Evolutionary conservation across 2,329 filamentous ascomycete species (phyloP).

Genomic region (Lecanicillium sp.): DNA sequence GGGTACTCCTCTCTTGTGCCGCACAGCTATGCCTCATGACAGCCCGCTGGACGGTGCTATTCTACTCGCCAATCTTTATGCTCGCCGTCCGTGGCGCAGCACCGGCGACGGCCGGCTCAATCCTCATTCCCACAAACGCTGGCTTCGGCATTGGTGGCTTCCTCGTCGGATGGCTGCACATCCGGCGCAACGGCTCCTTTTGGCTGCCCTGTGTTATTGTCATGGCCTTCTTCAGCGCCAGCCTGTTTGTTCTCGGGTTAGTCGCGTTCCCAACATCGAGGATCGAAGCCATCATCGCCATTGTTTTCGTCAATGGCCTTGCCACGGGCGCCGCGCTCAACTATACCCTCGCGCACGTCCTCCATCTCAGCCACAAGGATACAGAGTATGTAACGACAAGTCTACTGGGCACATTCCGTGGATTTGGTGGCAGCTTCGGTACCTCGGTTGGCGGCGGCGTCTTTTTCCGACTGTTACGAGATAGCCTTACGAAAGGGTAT

Average conservation of each 20-base stretch:
- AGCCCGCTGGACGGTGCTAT: conserved; percentile 71
- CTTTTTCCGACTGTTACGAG: conserved; percentile 56
- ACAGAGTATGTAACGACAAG: conserved; percentile 71
- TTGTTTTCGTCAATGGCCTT: conserved; percentile 64
- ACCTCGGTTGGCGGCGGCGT: conserved; percentile 72
- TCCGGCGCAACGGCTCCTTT: conserved; percentile 65
- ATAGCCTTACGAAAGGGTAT: conserved; percentile 51
- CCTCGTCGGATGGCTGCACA: conserved; percentile 66
- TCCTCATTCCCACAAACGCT: conserved; percentile 73
- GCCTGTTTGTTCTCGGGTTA: conserved; percentile 47
- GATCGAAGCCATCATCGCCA: conserved; percentile 44
- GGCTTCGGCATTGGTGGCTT: conserved; percentile 72
- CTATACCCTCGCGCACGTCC: conserved; percentile 72
- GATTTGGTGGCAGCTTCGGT: conserved; percentile 75
- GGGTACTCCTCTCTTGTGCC: conserved; percentile 65
- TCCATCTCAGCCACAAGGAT: conserved; percentile 60
- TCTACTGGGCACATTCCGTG: conserved; percentile 70
- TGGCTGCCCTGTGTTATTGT: conserved; percentile 57
- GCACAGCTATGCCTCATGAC: conserved; percentile 74
- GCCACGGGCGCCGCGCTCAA: conserved; percentile 67
- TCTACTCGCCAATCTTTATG: conserved; percentile 74
- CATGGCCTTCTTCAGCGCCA: conserved; percentile 53
- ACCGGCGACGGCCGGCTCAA: conserved; percentile 63
- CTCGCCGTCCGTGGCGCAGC: conserved; percentile 65
- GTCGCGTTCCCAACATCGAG: conserved; percentile 46